Evolutionary conservation across 169 alveolate species (phyloP), one percentile per base, ranked within the genome.

Genomic region (Plasmodium falciparum): DNA sequence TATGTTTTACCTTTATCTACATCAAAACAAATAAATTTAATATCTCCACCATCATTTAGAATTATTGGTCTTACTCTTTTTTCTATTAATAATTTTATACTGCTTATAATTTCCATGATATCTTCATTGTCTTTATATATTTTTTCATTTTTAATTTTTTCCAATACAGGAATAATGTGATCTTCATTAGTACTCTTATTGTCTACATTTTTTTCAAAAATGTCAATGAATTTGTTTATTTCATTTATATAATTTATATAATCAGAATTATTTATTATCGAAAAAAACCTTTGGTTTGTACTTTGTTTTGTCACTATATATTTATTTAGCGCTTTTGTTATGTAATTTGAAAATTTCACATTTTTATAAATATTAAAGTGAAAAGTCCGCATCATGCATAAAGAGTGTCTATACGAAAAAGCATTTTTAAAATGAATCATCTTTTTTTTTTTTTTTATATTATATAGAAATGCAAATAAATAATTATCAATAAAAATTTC

Each of bases 21-120:
- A 54, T 94, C 95, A 63, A 88, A 94, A 24, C 95, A 92, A 12
- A 94, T 67, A 69, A 94, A 94, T 24, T 89, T 69, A 26, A 94
- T 93, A 66, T 94, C 95, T 13, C 96, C 96, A 11, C 96, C 96
- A 59, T 94, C 96, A 91, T 94, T 94, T 67, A 89, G 90, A 26
- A 94, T 86, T 12, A 94, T 93, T 43, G 96, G 96, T 39, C 92
- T 75, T 54, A 94, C 93, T 47, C 96, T 89, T 73, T 94, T 94
- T 26, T 94, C 96, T 12, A 94, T 88, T 66, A 94, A 78, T 47
- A 94, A 50, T 74, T 92, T 93, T 75, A 94, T 92, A 76, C 94
- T 80, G 43, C 93, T 92, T 52, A 94, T 94, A 33, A 92, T 88
- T 88, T 94, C 96, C 83, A 80, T 67, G 63, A 56, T 47, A 29